A percentile compares a stretch with the other conserved stretches of the same genome.
These are phyloP conservation scores for Breviolum minutum DNA, from an alignment of 73 alveolate genomes.

Conservation along the genomic window DNA sequence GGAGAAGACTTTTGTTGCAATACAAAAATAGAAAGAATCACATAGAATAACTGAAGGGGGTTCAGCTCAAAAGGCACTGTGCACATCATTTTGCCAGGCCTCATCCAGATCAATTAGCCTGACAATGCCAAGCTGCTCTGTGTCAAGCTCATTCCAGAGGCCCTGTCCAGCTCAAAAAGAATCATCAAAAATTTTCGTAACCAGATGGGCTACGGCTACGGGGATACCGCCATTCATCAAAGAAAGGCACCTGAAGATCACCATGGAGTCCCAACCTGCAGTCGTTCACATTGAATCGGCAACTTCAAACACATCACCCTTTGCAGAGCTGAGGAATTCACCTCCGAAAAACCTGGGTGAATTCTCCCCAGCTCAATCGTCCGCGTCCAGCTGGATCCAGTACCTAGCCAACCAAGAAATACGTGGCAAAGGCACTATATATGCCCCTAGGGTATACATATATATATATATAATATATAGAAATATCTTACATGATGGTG, in stretches of 20 bases:
- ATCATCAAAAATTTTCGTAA: not conserved
- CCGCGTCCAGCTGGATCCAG: conserved; percentile 64
- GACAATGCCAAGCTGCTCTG: conserved; percentile 69
- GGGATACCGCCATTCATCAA: not conserved
- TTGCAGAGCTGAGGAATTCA: not conserved
- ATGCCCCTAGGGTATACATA: too few species aligned
- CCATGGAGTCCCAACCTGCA: conserved; percentile 69
- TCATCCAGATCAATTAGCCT: conserved; percentile 62
- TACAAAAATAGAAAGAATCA: too few species aligned
- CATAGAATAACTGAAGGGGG: too few species aligned
- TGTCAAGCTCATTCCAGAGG: conserved; percentile 67
- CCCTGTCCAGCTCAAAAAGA: conserved; percentile 37
- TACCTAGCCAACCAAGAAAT: not conserved
- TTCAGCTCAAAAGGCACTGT: too few species aligned
- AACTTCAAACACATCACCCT: not conserved
- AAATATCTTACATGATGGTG: too few species aligned
- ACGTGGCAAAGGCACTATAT: too few species aligned
- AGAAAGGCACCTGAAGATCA: conserved; percentile 25
- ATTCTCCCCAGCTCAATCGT: conserved; percentile 83
- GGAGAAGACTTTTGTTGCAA: too few species aligned
- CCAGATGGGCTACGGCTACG: not conserved
- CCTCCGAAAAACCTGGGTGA: conserved; percentile 54
- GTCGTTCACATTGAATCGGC: not conserved
- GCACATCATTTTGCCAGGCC: not conserved
- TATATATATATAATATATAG: too few species aligned